phyloP scores from a whole-genome alignment of 1,284 basidiomycete species.

The Papiliotrema nemorosa region DNA sequence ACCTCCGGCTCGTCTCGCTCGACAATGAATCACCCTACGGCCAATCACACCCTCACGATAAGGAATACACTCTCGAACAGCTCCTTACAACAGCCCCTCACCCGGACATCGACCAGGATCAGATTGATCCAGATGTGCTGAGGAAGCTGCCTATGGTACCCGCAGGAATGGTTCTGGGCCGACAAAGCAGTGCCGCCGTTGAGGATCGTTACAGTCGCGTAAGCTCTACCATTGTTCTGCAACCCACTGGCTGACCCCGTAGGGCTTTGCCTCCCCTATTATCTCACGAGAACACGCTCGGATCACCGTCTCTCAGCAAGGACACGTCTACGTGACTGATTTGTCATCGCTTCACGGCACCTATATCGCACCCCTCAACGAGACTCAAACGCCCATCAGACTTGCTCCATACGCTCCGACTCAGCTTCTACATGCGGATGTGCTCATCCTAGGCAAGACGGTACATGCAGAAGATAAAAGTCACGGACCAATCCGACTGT shows the following conservation, averaged over 20 bases:
- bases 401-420: conserved; percentile 8
- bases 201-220: not conserved
- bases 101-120: not conserved
- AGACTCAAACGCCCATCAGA: not conserved
- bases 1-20: conserved; percentile 5
- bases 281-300: conserved; percentile 33
- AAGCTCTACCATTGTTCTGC: not conserved
- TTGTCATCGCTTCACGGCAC: conserved; percentile 33
- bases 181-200: not conserved
- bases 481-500: conserved; percentile 12
- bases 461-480: conserved; percentile 7
- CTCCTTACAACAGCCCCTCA: not conserved
- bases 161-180: not conserved
- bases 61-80: conserved; percentile 7
- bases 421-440: conserved; percentile 22
- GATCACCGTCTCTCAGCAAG: conserved; percentile 19
- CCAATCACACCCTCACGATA: not conserved
- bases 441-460: conserved; percentile 24
- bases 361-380: conserved; percentile 3
- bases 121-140: too few relatives aligned
- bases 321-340: conserved; percentile 28
- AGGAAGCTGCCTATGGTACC: not conserved
- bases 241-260: not conserved
- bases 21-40: too few relatives aligned
- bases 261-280: conserved; percentile 21